A percentile compares a stretch with the other conserved stretches of the same genome.
Evolutionary conservation across 208 protist species (phyloP).

Genomic region (Trypanosoma cruzi): DNA sequence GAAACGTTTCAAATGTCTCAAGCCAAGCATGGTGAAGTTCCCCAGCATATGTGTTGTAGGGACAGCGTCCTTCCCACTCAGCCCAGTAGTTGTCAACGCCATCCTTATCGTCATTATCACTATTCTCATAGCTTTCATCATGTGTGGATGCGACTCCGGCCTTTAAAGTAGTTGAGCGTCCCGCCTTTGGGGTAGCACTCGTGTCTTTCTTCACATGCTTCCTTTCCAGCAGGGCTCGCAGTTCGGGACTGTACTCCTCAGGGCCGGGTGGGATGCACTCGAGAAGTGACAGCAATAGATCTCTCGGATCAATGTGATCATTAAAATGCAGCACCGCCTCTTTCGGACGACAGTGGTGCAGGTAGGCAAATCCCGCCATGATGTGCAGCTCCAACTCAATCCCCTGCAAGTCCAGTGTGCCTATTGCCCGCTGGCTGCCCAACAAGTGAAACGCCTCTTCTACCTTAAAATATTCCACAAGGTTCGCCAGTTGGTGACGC

Average conservation of each 20-base stretch:
- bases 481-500: constrained; percentile 55
- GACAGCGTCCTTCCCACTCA: constrained; percentile 40
- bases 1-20: constrained; percentile 49
- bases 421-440: constrained; percentile 33
- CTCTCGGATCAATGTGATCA: constrained; percentile 65
- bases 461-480: constrained; percentile 48
- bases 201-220: not conserved
- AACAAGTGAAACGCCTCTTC: constrained; percentile 76
- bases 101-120: not conserved
- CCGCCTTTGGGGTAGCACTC: not conserved
- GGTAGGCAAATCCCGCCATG: constrained; percentile 67
- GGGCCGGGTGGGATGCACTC: constrained; percentile 59
- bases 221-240: constrained; percentile 18
- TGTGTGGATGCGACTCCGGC: not conserved
- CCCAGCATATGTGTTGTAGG: constrained; percentile 39
- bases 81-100: constrained; percentile 23
- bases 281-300: constrained; percentile 60
- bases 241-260: constrained; percentile 30
- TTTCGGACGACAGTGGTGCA: constrained; percentile 44
- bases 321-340: constrained; percentile 61
- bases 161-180: not conserved
- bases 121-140: not conserved
- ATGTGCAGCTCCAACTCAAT: constrained; percentile 68
- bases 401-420: constrained; percentile 28
- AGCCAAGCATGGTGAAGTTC: constrained; percentile 48